Evolutionary conservation across 2,329 filamentous ascomycete genomes (phyloP).

Genomic region (Talaromyces sp.): DNA sequence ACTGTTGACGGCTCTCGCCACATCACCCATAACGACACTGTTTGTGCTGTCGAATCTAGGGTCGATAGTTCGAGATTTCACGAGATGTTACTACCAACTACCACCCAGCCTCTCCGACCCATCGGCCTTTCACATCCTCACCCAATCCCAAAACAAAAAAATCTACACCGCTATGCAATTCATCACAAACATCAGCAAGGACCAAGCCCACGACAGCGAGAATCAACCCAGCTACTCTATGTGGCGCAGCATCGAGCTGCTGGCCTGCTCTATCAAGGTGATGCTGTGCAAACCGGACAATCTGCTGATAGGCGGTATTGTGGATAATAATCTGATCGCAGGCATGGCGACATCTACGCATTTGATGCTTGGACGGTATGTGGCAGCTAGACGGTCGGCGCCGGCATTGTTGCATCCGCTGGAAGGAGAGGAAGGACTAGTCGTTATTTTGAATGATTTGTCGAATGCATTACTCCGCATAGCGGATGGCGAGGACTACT

Average conservation of each 20-base stretch:
- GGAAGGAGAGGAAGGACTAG: constrained; percentile 21
- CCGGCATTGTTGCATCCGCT: constrained; percentile 17
- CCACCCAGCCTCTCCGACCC: constrained; percentile 26
- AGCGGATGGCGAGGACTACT: constrained; percentile 7
- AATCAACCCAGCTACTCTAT: constrained; percentile 13
- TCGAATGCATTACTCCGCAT: constrained; percentile 11
- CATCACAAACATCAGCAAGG: constrained; percentile 16
- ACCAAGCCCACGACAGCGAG: constrained; percentile 10
- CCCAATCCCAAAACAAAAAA: constrained; percentile 26
- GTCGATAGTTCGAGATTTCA: constrained; percentile 26
- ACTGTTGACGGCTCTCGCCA: constrained; percentile 18
- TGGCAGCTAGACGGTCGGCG: constrained; percentile 22
- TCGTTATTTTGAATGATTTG: constrained; percentile 24
- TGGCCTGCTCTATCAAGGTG: constrained; percentile 22
- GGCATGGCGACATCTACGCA: constrained; percentile 28
- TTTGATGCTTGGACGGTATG: constrained; percentile 20
- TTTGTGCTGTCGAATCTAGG: constrained; percentile 25
- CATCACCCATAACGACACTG: constrained; percentile 22
- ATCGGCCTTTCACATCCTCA: constrained; percentile 28
- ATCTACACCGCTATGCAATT: constrained; percentile 20
- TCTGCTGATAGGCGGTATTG: constrained; percentile 29
- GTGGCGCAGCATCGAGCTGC: constrained; percentile 22
- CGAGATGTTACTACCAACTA: constrained; percentile 30
- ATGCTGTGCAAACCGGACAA: constrained; percentile 28
- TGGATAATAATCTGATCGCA: constrained; percentile 26